A percentile compares a stretch with the other conserved stretches of the same genome.
These are phyloP conservation scores for Phylloporus sp. DNA, from an alignment of 768 basidiomycete species.

Conservation along the genomic window DNA sequence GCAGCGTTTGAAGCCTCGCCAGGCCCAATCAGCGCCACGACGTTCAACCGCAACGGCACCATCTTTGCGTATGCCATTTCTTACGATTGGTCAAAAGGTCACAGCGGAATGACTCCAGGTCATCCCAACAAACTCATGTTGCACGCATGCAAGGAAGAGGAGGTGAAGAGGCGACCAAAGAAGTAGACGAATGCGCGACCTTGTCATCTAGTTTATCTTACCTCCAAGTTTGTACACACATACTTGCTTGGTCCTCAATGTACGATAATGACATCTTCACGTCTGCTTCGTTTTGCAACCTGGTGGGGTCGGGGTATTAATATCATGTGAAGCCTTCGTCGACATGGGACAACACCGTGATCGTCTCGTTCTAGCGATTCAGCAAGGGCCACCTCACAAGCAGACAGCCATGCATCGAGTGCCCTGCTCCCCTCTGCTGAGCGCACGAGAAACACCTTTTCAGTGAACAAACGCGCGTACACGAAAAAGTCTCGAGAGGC, in stretches of 20 bases:
- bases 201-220: slow-evolving; percentile 3
- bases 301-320: too few relatives aligned
- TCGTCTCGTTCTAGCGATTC: slow-evolving; percentile 12
- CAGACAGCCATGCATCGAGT: too few relatives aligned
- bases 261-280: slow-evolving; percentile 13
- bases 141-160: slow-evolving; percentile 82
- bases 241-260: slow-evolving; percentile 9
- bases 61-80: slow-evolving; percentile 92
- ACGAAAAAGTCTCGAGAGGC: too few relatives aligned
- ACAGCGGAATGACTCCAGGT: slow-evolving; percentile 71
- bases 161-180: slow-evolving; percentile 62
- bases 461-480: too few relatives aligned
- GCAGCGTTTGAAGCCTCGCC: slow-evolving; percentile 68
- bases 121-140: slow-evolving; percentile 77
- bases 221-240: neutral
- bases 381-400: too few relatives aligned
- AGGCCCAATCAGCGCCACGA: slow-evolving; percentile 72
- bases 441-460: too few relatives aligned
- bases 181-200: slow-evolving; percentile 18
- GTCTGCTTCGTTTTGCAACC: neutral
- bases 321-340: slow-evolving; percentile 16
- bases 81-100: slow-evolving; percentile 93
- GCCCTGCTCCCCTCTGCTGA: too few relatives aligned
- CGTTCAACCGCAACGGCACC: slow-evolving; percentile 82
- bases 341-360: slow-evolving; percentile 10